phyloP scores from a whole-genome alignment of 208 protist species.

The Leishmania turanica region DNA sequence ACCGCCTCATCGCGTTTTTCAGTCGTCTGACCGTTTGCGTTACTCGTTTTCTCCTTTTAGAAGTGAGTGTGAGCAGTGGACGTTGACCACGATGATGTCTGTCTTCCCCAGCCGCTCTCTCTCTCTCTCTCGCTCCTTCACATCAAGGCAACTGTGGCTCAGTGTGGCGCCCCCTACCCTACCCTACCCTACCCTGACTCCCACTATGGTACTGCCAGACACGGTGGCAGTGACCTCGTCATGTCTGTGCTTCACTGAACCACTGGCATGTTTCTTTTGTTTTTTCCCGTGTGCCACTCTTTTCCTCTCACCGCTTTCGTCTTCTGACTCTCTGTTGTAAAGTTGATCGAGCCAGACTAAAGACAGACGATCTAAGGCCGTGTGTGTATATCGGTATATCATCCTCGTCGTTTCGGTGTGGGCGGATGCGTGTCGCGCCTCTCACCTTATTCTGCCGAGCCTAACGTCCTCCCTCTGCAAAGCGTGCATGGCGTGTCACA shows the following conservation, averaged over 20 bases:
- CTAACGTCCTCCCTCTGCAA: background rate
- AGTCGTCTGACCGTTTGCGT: background rate
- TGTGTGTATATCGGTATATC: background rate
- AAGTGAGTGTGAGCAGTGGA: no score
- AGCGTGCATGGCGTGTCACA: no score
- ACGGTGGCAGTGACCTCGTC: constrained; percentile 3
- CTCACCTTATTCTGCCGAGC: background rate
- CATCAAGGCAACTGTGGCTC: background rate
- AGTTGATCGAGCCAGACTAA: background rate
- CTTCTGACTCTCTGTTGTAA: background rate
- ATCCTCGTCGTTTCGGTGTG: background rate
- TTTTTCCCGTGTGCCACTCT: background rate
- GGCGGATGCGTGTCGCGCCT: background rate
- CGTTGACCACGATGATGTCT: background rate
- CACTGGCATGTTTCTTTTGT: background rate
- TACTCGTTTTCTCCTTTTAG: background rate
- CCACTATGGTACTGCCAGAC: constrained; percentile 1
- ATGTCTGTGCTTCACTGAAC: background rate
- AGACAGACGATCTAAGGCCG: background rate
- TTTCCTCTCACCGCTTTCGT: background rate
- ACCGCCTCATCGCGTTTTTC: background rate
- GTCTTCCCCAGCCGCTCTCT: background rate
- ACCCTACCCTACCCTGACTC: background rate
- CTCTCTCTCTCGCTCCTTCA: background rate
- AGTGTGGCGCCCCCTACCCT: background rate